phyloP scores from a whole-genome alignment of 352 stramenopile genomes.

The Phytopythium vexans region DNA sequence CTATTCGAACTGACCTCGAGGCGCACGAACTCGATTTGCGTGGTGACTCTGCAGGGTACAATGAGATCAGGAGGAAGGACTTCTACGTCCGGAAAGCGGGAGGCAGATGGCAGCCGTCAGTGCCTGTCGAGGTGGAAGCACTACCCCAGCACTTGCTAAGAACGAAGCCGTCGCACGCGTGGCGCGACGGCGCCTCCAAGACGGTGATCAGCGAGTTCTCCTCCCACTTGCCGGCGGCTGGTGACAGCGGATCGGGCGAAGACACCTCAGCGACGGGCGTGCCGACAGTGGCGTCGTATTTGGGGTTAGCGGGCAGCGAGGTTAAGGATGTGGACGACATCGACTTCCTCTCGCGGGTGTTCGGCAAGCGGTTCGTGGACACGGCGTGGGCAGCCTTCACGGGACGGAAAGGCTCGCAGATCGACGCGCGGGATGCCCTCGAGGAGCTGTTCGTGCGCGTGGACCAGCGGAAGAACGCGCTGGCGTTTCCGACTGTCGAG shows the following conservation, averaged over 20 bases:
- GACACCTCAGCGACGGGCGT: not conserved
- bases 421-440: constrained; percentile 25
- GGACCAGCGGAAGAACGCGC: constrained; percentile 41
- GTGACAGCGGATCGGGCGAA: not conserved
- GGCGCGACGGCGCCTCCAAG: constrained; percentile 48
- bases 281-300: constrained; percentile 1
- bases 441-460: constrained; percentile 34
- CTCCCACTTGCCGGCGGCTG: constrained; percentile 11
- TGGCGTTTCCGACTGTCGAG: constrained; percentile 23
- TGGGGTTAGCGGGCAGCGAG: not conserved
- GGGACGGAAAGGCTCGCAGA: constrained; percentile 21
- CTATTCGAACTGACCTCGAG: not conserved
- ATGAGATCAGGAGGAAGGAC: constrained; percentile 41
- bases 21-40: not conserved
- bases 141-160: constrained; percentile 13
- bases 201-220: constrained; percentile 10
- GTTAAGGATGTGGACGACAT: constrained; percentile 45
- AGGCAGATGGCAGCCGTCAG: constrained; percentile 1
- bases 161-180: constrained; percentile 60
- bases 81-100: constrained; percentile 58
- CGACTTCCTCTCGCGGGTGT: constrained; percentile 46
- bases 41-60: constrained; percentile 25
- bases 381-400: constrained; percentile 49
- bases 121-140: not conserved
- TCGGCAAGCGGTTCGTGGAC: constrained; percentile 66